Evolutionary conservation across 2,329 filamentous ascomycete species (phyloP).

Genomic region (Pyricularia sp.): DNA sequence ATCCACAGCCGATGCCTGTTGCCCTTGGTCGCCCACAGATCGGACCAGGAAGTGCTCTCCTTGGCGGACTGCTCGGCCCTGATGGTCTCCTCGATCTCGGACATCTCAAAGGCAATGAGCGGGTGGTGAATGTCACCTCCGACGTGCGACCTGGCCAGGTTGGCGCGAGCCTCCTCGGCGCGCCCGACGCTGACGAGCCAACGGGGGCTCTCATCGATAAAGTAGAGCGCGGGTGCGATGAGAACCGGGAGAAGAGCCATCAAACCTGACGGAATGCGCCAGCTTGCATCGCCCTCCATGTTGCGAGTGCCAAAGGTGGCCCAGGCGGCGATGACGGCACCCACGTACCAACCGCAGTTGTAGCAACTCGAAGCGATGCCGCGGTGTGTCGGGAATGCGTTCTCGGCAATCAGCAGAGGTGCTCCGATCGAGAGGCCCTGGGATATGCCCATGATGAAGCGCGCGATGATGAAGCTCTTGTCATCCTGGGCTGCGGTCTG

Average conservation of each 20-base stretch:
- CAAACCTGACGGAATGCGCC: constrained; percentile 20
- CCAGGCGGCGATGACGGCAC: constrained; percentile 29
- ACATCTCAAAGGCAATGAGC: constrained; percentile 20
- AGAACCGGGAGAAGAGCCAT: constrained; percentile 21
- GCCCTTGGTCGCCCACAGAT: constrained; percentile 20
- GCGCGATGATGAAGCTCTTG: constrained; percentile 18
- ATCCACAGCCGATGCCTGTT: constrained; percentile 7
- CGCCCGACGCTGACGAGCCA: constrained; percentile 17
- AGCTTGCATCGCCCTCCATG: constrained; percentile 30
- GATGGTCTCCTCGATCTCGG: constrained; percentile 37
- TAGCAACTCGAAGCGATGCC: constrained; percentile 2
- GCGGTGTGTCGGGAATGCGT: constrained; percentile 10
- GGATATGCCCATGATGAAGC: constrained; percentile 18
- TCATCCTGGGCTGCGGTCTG: constrained; percentile 19
- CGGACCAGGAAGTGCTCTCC: constrained; percentile 20
- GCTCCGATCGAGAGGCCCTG: constrained; percentile 4
- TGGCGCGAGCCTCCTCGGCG: constrained; percentile 7
- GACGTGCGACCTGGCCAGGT: constrained; percentile 23
- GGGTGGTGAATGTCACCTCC: constrained; percentile 16
- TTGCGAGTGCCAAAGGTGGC: constrained; percentile 33
- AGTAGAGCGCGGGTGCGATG: constrained; percentile 25
- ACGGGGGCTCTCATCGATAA: constrained; percentile 30
- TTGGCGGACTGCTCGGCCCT: constrained; percentile 26
- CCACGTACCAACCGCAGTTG: constrained; percentile 5
- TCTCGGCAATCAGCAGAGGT: constrained; percentile 10